These are phyloP conservation scores for Panaeolus papilionaceus DNA, from an alignment of 768 basidiomycete genomes.

Conservation along the genomic window DNA sequence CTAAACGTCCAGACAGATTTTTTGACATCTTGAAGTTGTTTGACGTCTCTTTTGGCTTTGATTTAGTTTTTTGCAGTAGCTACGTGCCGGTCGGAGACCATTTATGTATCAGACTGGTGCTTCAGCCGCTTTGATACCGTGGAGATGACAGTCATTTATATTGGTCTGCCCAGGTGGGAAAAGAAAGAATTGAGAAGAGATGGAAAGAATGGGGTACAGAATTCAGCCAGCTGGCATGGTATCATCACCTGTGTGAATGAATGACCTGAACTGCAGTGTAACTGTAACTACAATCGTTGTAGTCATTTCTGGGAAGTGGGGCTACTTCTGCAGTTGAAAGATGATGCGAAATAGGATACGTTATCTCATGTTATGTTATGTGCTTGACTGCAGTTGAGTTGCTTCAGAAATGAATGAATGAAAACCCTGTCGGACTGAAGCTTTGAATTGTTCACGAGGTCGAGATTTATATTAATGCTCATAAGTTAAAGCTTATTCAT, in stretches of 20 bases:
- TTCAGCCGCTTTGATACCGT: neutral
- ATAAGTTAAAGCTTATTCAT: neutral
- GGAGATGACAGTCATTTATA: too few relatives aligned
- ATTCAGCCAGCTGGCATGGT: neutral
- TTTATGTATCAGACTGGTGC: neutral
- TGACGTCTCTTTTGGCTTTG: neutral
- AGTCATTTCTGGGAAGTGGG: neutral
- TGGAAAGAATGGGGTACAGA: neutral
- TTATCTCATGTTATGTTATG: neutral
- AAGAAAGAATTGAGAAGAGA: neutral
- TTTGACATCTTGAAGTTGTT: neutral
- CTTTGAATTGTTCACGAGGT: neutral
- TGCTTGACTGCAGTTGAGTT: neutral
- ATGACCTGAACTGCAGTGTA: neutral
- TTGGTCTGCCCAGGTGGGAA: neutral
- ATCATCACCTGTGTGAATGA: neutral
- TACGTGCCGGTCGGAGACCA: neutral
- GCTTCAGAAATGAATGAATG: neutral
- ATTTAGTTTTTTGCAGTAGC: neutral
- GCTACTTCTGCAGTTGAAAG: neutral
- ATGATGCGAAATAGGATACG: neutral
- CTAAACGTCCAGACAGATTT: neutral
- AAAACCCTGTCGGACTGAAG: neutral
- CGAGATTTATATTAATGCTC: neutral
- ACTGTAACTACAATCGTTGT: neutral